These are phyloP conservation scores for Heliamphora exappendiculata DNA, from an alignment of 148 eudicot species.

Conservation along the genomic window DNA sequence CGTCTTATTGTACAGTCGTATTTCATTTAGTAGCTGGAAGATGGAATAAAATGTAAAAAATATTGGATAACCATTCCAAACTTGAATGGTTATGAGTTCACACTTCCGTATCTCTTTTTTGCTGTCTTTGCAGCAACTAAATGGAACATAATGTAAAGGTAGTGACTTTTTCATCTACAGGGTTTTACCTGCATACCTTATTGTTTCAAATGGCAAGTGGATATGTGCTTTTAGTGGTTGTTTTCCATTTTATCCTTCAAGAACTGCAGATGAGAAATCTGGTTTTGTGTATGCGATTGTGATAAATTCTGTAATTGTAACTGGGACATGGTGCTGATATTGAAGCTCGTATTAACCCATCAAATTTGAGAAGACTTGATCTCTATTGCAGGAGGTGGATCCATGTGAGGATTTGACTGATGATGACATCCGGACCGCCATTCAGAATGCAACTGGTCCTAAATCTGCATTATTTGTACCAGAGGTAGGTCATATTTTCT, in stretches of 20 bases:
- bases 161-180: background rate
- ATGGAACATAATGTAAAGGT: background rate
- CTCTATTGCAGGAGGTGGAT: conserved; percentile 72
- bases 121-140: background rate
- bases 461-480: conserved; percentile 92
- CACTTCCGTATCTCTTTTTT: background rate
- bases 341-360: background rate
- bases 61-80: background rate
- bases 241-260: background rate
- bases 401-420: conserved; percentile 95
- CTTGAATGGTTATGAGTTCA: background rate
- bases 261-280: background rate
- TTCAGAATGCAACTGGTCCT: conserved; percentile 97
- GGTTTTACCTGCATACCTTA: background rate
- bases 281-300: background rate
- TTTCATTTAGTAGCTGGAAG: background rate
- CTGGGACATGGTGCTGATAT: background rate
- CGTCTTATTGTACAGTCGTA: background rate
- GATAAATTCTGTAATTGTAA: background rate
- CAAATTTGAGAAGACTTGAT: background rate
- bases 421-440: conserved; percentile 91
- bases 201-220: background rate
- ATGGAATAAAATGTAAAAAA: background rate
- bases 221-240: background rate
- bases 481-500: conserved; percentile 53